phyloP scores from a whole-genome alignment of 225 moss, liverwort and hornwort species.

The Antitrichia curtipendula region DNA sequence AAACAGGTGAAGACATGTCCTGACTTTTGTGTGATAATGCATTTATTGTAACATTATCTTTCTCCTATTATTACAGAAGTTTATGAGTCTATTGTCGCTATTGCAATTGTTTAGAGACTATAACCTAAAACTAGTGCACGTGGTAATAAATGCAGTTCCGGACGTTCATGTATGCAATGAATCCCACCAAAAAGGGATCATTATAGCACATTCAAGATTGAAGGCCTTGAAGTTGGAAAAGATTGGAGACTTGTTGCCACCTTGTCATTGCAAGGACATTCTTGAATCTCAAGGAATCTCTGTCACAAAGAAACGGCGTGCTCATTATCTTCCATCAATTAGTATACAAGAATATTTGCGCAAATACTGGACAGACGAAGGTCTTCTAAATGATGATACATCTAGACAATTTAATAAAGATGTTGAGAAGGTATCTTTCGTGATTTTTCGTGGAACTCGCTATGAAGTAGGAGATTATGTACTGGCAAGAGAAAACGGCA shows the following conservation, averaged over 20 bases:
- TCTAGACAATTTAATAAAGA: accelerated
- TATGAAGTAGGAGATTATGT: too few relatives aligned
- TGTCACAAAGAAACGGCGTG: not conserved
- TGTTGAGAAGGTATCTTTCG: too few relatives aligned
- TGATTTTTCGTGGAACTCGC: too few relatives aligned
- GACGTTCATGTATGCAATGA: not conserved
- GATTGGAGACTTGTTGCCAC: not conserved
- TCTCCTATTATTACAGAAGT: accelerated
- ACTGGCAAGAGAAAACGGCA: too few relatives aligned
- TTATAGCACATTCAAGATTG: not conserved
- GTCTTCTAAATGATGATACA: not conserved
- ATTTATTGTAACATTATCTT: accelerated
- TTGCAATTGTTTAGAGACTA: not conserved
- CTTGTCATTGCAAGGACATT: not conserved
- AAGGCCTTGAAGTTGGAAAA: not conserved
- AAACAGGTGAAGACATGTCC: accelerated
- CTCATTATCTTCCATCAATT: accelerated
- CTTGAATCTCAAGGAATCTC: not conserved
- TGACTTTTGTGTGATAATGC: accelerated
- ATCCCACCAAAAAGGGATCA: not conserved
- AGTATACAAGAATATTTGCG: not conserved
- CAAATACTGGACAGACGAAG: not conserved
- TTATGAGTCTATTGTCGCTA: accelerated
- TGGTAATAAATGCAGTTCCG: not conserved
- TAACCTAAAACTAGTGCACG: not conserved